Evolutionary conservation across 169 alveolate species (phyloP).

Genomic region (Babesia sp.): DNA sequence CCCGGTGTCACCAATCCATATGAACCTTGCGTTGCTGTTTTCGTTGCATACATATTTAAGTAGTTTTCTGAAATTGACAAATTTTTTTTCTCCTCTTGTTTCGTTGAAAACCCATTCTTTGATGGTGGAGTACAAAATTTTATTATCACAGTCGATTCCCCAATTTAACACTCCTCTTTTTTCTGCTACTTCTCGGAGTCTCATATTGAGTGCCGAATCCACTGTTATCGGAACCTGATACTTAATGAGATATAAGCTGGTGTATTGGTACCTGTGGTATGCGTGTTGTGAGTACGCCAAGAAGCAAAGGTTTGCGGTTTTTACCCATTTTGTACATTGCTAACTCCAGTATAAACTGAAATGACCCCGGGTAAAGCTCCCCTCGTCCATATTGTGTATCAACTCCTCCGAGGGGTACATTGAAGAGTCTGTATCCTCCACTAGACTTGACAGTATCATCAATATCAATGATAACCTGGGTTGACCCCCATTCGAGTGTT

Average conservation of each 20-base stretch:
- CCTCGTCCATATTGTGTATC: conserved; percentile 83
- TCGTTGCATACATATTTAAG: conserved; percentile 72
- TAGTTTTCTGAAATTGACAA: conserved; percentile 77
- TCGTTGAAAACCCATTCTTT: conserved; percentile 85
- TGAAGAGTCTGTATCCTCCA: conserved; percentile 80
- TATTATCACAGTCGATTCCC: conserved; percentile 83
- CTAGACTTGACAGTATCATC: conserved; percentile 85
- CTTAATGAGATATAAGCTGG: neutral
- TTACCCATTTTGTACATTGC: conserved; percentile 73
- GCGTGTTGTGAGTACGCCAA: conserved; percentile 83
- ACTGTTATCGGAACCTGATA: conserved; percentile 79
- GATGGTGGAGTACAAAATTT: conserved; percentile 79
- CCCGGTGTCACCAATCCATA: conserved; percentile 87
- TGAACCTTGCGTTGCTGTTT: conserved; percentile 71
- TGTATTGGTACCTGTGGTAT: conserved; percentile 75
- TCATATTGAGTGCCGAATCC: conserved; percentile 74
- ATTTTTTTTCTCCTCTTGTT: conserved; percentile 80
- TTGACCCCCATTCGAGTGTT: conserved; percentile 65
- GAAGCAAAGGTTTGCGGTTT: conserved; percentile 73
- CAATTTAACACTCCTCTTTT: conserved; percentile 78
- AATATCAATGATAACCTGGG: conserved; percentile 77
- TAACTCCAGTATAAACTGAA: conserved; percentile 80
- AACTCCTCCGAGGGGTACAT: conserved; percentile 82
- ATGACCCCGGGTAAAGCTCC: conserved; percentile 76
- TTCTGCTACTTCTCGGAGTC: conserved; percentile 78